phyloP scores from a whole-genome alignment of 2,329 filamentous ascomycete genomes.

The Knufia fluminis region DNA sequence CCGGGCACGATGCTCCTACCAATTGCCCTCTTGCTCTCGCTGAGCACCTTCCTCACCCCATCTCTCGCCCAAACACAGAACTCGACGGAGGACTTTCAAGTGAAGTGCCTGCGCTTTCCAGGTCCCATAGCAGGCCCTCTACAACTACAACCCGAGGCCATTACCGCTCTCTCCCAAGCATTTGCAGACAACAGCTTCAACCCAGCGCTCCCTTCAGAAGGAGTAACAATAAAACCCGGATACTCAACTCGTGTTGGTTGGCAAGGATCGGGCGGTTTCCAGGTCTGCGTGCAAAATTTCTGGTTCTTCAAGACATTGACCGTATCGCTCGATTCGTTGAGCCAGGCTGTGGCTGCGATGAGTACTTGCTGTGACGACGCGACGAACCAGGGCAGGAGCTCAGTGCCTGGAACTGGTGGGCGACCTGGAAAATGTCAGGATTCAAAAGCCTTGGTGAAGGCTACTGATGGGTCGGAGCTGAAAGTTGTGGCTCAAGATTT shows the following conservation, averaged over 20 bases:
- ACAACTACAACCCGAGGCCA: not conserved
- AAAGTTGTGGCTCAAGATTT: constrained; percentile 6
- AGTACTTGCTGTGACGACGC: not conserved
- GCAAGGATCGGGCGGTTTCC: not conserved
- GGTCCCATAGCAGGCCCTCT: not conserved
- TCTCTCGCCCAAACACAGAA: not conserved
- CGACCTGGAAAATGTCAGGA: not conserved
- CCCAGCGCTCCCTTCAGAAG: not conserved
- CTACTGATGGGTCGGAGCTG: constrained; percentile 1
- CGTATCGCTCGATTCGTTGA: not conserved
- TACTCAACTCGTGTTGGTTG: not conserved
- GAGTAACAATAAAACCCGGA: not conserved
- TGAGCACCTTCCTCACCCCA: not conserved
- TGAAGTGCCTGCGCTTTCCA: constrained; percentile 2
- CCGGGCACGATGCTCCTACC: not conserved
- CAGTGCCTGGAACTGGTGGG: not conserved
- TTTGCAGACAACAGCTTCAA: not conserved
- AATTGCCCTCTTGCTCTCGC: not conserved
- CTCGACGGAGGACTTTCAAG: not conserved
- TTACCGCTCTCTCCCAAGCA: not conserved
- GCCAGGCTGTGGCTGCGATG: not conserved
- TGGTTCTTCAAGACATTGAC: constrained; percentile 9
- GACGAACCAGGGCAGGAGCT: not conserved
- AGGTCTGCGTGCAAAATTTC: constrained; percentile 9
- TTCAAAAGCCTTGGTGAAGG: not conserved